Conservation (phyloP, 768 basidiomycete genomes). For the Daedaleopsis nitida region DNA sequence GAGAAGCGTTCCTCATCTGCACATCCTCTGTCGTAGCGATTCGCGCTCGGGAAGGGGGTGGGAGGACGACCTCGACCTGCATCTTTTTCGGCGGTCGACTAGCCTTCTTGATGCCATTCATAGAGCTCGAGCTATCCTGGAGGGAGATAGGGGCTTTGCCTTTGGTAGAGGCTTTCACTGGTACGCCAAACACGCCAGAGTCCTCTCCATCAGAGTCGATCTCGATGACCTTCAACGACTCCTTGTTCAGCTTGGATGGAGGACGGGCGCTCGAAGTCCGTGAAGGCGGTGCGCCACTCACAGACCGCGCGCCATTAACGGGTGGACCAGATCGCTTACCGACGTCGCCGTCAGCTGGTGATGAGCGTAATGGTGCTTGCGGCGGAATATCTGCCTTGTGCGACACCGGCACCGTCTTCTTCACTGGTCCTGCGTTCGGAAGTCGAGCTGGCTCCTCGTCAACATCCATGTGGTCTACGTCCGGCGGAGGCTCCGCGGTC, state of each 20-base stretch:
- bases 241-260: background rate
- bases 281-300: background rate
- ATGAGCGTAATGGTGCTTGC: background rate
- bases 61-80: conserved; percentile 12
- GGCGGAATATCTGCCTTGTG: background rate
- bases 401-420: background rate
- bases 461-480: conserved; percentile 17
- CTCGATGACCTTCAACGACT: conserved; percentile 20
- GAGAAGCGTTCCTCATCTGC: conserved; percentile 1
- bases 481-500: conserved; percentile 24
- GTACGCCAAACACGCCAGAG: background rate
- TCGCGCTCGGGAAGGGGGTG: background rate
- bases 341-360: background rate
- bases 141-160: background rate
- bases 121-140: background rate
- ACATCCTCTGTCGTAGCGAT: background rate
- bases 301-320: background rate
- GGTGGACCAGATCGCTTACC: conserved; percentile 2
- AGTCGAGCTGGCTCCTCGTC: background rate
- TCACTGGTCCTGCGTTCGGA: background rate
- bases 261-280: conserved; percentile 11
- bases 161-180: background rate
- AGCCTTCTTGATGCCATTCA: conserved; percentile 2
- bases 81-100: conserved; percentile 12
- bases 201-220: conserved; percentile 22